A percentile compares a stretch with the other conserved stretches of the same genome.
phyloP scores from a whole-genome alignment of 1,284 basidiomycete species.

The Ceratobasidium sp. region DNA sequence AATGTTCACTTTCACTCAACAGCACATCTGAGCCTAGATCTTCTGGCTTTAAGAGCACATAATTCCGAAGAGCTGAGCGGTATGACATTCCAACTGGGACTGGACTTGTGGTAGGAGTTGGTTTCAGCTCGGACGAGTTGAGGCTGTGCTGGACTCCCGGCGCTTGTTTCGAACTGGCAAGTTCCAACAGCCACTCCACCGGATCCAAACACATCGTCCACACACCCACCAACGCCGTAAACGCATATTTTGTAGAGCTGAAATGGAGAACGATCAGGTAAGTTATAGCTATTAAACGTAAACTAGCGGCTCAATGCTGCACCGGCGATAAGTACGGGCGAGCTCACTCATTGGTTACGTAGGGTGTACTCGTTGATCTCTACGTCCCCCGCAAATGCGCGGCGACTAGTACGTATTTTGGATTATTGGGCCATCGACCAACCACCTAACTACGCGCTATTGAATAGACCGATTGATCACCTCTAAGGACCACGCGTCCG shows the following conservation, averaged over 20 bases:
- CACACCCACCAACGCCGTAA: constrained; percentile 44
- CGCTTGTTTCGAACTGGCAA: constrained; percentile 27
- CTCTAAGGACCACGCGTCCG: constrained; percentile 98
- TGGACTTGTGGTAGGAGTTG: neutral
- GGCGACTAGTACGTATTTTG: constrained; percentile 90
- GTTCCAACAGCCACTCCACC: constrained; percentile 35
- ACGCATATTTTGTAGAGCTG: constrained; percentile 1
- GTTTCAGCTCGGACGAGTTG: neutral
- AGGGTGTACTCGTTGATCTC: constrained; percentile 99
- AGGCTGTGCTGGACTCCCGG: constrained; percentile 2
- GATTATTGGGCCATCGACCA: constrained; percentile 44
- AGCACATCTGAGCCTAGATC: constrained; percentile 18
- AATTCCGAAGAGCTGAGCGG: constrained; percentile 25
- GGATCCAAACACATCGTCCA: constrained; percentile 38
- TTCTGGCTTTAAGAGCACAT: constrained; percentile 13
- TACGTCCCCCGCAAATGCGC: constrained; percentile 99
- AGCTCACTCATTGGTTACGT: neutral
- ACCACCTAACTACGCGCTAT: constrained; percentile 34
- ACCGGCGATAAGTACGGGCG: constrained; percentile 8
- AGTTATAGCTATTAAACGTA: constrained; percentile 37
- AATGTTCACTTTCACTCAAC: constrained; percentile 18
- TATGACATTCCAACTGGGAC: constrained; percentile 13
- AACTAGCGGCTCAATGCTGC: constrained; percentile 29
- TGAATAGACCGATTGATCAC: constrained; percentile 88
- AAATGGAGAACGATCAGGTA: constrained; percentile 57